Percentiles rank a stretch among this genome's conserved stretches.
Evolutionary conservation across 257 asterid species (phyloP).

Genomic region (Anisodus tanguticus): DNA sequence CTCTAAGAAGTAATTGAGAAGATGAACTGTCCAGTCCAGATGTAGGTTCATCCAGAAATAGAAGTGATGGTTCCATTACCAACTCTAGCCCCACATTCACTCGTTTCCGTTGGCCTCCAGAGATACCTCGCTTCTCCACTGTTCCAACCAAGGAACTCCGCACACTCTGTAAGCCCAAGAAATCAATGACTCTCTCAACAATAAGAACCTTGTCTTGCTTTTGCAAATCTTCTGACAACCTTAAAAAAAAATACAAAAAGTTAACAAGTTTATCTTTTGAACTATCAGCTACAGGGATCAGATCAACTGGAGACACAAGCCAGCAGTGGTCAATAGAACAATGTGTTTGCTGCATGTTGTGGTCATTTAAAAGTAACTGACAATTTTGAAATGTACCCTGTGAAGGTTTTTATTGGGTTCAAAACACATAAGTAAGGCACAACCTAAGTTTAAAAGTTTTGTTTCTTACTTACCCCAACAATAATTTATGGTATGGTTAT

Average conservation of each 20-base stretch:
- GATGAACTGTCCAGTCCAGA: slow-evolving; percentile 97
- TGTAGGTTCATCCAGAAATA: slow-evolving; percentile 91
- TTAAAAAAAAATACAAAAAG: slow-evolving; percentile 40
- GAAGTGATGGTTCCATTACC: slow-evolving; percentile 95
- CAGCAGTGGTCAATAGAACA: slow-evolving; percentile 20
- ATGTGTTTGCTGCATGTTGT: neutral
- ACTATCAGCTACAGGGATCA: slow-evolving; percentile 3
- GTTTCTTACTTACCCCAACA: too few species aligned
- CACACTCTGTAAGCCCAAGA: slow-evolving; percentile 80
- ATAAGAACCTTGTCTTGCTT: slow-evolving; percentile 82
- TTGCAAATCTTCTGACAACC: slow-evolving; percentile 76
- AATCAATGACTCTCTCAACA: slow-evolving; percentile 88
- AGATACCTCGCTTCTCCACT: slow-evolving; percentile 88
- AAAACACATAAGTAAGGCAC: too few species aligned
- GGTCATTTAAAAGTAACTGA: slow-evolving; percentile 10
- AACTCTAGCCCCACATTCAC: slow-evolving; percentile 94
- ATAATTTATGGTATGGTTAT: too few species aligned
- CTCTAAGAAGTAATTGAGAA: slow-evolving; percentile 88
- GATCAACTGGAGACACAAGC: slow-evolving; percentile 18
- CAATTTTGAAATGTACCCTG: slow-evolving; percentile 10
- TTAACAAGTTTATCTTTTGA: slow-evolving; percentile 35
- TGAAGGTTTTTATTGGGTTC: neutral
- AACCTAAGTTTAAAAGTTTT: too few species aligned
- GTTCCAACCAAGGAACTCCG: slow-evolving; percentile 87
- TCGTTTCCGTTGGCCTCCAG: slow-evolving; percentile 97